Conservation (phyloP, 257 asterid genomes). For the Cruciata laevipes region DNA sequence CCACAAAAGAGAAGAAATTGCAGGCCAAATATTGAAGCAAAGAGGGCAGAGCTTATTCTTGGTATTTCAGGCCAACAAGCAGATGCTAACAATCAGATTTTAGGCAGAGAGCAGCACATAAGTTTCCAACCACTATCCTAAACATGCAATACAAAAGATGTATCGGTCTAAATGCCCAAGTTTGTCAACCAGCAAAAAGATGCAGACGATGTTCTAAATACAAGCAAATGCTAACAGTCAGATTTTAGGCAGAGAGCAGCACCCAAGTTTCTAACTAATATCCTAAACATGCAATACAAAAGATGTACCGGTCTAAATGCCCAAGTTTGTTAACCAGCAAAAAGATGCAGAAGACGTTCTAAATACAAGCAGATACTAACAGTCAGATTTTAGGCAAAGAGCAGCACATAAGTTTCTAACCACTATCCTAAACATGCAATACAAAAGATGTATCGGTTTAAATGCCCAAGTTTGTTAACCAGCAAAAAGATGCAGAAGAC, state of each 20-base stretch:
- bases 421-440: neutral
- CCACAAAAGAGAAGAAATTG: neutral
- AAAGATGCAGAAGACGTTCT: neutral
- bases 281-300: neutral
- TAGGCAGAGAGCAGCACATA: neutral
- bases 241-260: neutral
- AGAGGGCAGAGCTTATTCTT: neutral
- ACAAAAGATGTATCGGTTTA: neutral
- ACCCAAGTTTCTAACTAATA: neutral
- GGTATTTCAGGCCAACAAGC: neutral
- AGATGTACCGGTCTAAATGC: neutral
- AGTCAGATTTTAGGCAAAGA: neutral
- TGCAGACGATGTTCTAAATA: neutral
- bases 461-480: neutral
- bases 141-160: neutral
- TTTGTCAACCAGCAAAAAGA: neutral
- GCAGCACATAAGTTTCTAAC: too few species aligned
- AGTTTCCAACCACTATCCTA: too few species aligned
- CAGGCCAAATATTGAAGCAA: neutral
- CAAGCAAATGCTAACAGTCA: too few species aligned
- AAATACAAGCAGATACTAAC: conserved; percentile 3
- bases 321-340: neutral
- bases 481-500: neutral
- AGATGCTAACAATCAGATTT: neutral
- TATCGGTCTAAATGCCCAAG: neutral